Percentiles rank a stretch among this genome's conserved stretches.
Conservation (phyloP, 139 green algal species). For the Marvania coccoides region DNA sequence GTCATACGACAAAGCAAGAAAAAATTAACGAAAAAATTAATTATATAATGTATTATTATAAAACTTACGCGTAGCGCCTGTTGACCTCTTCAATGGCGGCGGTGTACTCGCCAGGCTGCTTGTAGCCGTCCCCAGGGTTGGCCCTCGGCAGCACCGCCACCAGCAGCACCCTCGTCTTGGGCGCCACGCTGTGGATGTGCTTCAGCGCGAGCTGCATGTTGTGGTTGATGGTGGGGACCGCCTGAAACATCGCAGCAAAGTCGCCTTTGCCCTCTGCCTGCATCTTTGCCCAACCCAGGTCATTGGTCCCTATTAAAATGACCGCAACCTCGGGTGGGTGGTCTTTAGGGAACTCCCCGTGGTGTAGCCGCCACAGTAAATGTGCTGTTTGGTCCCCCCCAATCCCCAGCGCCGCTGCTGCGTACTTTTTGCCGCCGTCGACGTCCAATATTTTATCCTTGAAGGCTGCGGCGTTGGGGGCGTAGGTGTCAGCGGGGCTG, state of each 20-base stretch:
- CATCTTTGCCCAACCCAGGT: slow-evolving; percentile 19
- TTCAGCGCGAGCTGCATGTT: slow-evolving; percentile 5
- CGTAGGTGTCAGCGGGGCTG: not conserved
- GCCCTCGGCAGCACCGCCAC: slow-evolving; percentile 15
- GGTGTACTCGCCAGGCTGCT: slow-evolving; percentile 2
- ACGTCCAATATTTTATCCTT: slow-evolving; percentile 10
- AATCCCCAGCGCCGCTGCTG: slow-evolving; percentile 6
- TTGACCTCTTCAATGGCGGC: slow-evolving; percentile 3
- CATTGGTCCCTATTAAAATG: slow-evolving; percentile 42
- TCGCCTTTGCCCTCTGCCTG: slow-evolving; percentile 5
- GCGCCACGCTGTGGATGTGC: not conserved
- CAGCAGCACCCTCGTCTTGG: slow-evolving; percentile 3
- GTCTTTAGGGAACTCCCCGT: slow-evolving; percentile 14
- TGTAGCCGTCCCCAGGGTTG: not conserved
- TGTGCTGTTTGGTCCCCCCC: slow-evolving; percentile 35
- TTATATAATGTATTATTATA: not conserved
- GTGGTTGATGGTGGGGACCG: slow-evolving; percentile 2
- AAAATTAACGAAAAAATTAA: too few species aligned
- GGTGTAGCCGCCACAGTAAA: slow-evolving; percentile 31
- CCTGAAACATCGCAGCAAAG: not conserved
- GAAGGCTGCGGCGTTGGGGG: not conserved
- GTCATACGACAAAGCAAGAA: not conserved
- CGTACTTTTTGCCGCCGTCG: not conserved
- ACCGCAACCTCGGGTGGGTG: slow-evolving; percentile 16
- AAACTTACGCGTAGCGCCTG: not conserved